Percentiles rank a stretch among this genome's conserved stretches.
These are phyloP conservation scores for Trichoderma asperellum DNA, from an alignment of 2,329 filamentous ascomycete species.

Conservation along the genomic window DNA sequence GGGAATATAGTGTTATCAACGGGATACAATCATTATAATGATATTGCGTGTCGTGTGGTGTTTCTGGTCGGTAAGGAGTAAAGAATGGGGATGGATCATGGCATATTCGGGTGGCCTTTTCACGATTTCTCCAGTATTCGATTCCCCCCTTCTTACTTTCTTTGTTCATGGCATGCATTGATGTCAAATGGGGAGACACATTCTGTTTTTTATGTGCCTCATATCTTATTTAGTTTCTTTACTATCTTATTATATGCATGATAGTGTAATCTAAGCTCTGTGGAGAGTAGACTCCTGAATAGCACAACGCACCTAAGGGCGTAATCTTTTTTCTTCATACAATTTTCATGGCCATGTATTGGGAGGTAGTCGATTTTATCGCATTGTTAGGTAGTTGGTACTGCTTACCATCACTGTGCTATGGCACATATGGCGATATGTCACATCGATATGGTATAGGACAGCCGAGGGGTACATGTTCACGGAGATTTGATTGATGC, in stretches of 20 bases:
- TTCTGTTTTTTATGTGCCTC: not conserved
- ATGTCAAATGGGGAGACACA: not conserved
- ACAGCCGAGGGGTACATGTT: not conserved
- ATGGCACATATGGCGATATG: not conserved
- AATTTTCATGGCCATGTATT: not conserved
- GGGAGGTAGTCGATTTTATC: not conserved
- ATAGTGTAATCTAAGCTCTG: conserved; percentile 27
- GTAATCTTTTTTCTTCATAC: not conserved
- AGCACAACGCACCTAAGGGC: not conserved
- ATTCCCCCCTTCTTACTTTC: not conserved
- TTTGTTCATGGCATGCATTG: not conserved
- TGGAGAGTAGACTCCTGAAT: conserved; percentile 11
- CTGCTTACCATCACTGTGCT: not conserved
- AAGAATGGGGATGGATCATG: not conserved
- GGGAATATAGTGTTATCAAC: conserved; percentile 8
- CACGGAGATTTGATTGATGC: conserved; percentile 12
- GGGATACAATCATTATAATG: conserved; percentile 16
- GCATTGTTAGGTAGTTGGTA: not conserved
- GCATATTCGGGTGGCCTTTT: conserved; percentile 19
- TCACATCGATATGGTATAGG: not conserved
- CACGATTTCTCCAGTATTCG: not conserved
- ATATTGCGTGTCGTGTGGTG: conserved; percentile 16
- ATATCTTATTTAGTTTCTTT: not conserved
- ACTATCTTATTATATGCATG: conserved; percentile 4
- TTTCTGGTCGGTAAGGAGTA: conserved; percentile 3